These are phyloP conservation scores for Tubosaeta sp. DNA, from an alignment of 768 basidiomycete genomes.

Conservation along the genomic window DNA sequence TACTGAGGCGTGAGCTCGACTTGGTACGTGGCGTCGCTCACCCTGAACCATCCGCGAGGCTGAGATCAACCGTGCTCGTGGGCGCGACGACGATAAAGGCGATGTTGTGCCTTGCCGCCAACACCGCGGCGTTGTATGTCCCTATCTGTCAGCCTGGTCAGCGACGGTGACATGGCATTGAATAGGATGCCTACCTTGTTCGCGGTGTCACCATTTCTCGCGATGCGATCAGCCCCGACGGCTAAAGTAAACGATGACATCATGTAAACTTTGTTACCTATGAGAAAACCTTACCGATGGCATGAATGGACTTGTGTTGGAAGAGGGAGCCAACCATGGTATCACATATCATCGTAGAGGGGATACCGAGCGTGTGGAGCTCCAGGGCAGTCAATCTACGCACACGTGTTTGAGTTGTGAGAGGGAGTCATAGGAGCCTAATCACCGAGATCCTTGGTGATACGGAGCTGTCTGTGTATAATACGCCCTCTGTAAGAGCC, in stretches of 20 bases:
- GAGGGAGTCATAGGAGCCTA: background rate
- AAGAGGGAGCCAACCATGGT: constrained; percentile 97
- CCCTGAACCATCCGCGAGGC: constrained; percentile 65
- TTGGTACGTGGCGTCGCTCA: constrained; percentile 19
- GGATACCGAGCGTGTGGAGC: constrained; percentile 76
- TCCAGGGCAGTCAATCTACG: constrained; percentile 84
- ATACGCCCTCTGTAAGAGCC: constrained; percentile 76
- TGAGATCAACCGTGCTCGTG: constrained; percentile 86
- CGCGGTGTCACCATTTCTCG: constrained; percentile 92
- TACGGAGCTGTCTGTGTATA: constrained; percentile 95
- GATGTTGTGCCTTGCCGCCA: constrained; percentile 81
- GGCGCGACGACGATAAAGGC: constrained; percentile 94
- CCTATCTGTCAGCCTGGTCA: constrained; percentile 51
- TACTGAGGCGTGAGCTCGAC: too few species aligned
- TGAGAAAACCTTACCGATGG: constrained; percentile 49
- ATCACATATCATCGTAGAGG: constrained; percentile 93
- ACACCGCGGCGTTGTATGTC: constrained; percentile 93
- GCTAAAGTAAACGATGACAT: constrained; percentile 34
- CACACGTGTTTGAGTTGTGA: background rate
- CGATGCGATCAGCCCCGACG: constrained; percentile 87
- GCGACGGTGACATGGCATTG: background rate
- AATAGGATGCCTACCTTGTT: constrained; percentile 60
- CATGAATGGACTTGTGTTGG: constrained; percentile 80
- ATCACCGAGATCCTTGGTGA: constrained; percentile 82
- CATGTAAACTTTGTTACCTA: background rate